These are phyloP conservation scores for Chaetomiaceae sp. DNA, from an alignment of 2,329 filamentous ascomycete species.

Conservation along the genomic window DNA sequence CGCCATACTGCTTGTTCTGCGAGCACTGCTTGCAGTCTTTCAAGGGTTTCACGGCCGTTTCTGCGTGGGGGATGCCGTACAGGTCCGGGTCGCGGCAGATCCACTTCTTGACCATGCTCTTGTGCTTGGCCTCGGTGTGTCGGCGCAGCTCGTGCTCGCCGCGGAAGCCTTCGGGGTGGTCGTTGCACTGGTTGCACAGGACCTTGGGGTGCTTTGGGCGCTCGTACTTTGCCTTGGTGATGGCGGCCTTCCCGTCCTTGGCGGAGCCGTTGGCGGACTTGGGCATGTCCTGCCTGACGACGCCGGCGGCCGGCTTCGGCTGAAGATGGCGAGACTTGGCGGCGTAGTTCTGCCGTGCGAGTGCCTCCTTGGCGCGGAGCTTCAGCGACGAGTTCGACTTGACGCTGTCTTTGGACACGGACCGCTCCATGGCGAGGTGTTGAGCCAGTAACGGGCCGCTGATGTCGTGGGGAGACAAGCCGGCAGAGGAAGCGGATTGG, in stretches of 20 bases:
- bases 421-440: constrained; percentile 38
- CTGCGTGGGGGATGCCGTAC: constrained; percentile 39
- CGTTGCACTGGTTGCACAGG: constrained; percentile 64
- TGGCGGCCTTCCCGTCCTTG: constrained; percentile 42
- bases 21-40: constrained; percentile 79
- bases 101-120: constrained; percentile 49
- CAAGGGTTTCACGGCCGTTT: constrained; percentile 58
- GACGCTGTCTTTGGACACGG: constrained; percentile 45
- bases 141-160: constrained; percentile 78
- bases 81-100: constrained; percentile 52
- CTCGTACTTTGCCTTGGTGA: constrained; percentile 43
- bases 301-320: constrained; percentile 41
- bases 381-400: constrained; percentile 42
- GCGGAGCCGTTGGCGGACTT: constrained; percentile 27
- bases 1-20: constrained; percentile 73
- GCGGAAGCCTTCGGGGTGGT: constrained; percentile 73
- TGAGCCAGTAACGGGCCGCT: constrained; percentile 10
- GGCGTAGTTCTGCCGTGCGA: constrained; percentile 43
- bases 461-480: constrained; percentile 7
- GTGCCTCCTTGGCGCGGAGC: constrained; percentile 45
- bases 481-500: constrained; percentile 17
- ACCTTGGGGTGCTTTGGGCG: constrained; percentile 69
- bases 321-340: constrained; percentile 34
- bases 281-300: constrained; percentile 23
- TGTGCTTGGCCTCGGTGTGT: constrained; percentile 64